Evolutionary conservation across 1,139 yeast genomes (phyloP).

Genomic region (Barnettozyma hawaiiensis): DNA sequence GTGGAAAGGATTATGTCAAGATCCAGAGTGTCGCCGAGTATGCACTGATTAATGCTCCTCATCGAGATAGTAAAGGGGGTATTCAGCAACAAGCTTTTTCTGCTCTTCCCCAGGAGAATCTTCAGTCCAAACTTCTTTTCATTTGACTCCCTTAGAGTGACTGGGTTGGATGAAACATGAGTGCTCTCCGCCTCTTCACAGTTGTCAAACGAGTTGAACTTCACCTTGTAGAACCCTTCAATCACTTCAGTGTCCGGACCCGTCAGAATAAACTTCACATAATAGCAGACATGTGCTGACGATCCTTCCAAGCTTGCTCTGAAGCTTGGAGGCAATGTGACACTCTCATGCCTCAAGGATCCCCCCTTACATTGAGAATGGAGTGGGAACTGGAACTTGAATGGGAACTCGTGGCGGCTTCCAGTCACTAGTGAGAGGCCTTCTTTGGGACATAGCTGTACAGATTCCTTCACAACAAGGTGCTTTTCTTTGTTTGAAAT

Average conservation of each 20-base stretch:
- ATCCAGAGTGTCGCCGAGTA: neutral
- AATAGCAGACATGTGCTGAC: neutral
- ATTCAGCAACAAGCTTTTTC: neutral
- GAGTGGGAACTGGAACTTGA: conserved; percentile 7
- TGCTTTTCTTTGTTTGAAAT: neutral
- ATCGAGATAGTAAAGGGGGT: neutral
- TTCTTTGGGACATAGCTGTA: neutral
- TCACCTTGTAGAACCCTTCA: neutral
- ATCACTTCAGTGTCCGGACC: neutral
- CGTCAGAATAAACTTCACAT: neutral
- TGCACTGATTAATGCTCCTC: neutral
- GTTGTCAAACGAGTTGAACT: conserved; percentile 1
- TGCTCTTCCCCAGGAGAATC: neutral
- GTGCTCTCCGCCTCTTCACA: neutral
- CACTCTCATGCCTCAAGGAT: neutral
- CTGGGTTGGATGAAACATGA: neutral
- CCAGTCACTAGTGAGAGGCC: neutral
- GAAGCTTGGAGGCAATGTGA: neutral
- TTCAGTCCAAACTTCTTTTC: conserved; percentile 1
- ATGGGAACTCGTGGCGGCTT: neutral
- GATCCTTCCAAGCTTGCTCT: neutral
- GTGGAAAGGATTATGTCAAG: neutral
- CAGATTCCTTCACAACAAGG: conserved; percentile 1
- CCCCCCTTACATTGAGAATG: conserved; percentile 3
- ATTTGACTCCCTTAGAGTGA: neutral